Percentiles rank a stretch among this genome's conserved stretches.
phyloP scores from a whole-genome alignment of 345 rosid genomes.

The Heritiera fomes region DNA sequence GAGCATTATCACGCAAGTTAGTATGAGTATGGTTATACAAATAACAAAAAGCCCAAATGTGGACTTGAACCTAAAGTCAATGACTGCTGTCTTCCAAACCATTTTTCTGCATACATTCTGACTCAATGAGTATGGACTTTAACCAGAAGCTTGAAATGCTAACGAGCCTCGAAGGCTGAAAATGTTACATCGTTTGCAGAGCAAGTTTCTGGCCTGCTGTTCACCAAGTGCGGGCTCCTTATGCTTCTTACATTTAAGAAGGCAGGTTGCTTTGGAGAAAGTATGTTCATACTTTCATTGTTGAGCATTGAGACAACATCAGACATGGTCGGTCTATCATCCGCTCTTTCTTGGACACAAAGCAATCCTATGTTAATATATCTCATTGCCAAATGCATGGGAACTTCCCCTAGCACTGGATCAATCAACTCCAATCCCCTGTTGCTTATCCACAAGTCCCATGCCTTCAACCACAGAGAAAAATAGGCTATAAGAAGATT shows the following conservation, averaged over 20 bases:
- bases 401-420: neutral
- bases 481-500: neutral
- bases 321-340: constrained; percentile 33
- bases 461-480: constrained; percentile 31
- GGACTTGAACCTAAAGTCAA: neutral
- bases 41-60: no score
- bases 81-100: neutral
- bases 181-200: constrained; percentile 13
- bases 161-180: constrained; percentile 1
- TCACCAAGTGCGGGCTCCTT: neutral
- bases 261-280: no score
- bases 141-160: neutral
- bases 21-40: no score
- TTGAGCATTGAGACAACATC: neutral
- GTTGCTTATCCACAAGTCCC: constrained; percentile 33
- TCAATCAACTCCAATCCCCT: constrained; percentile 24
- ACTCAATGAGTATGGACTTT: neutral
- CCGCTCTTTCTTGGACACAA: constrained; percentile 35
- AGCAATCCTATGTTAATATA: constrained; percentile 32
- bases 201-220: neutral
- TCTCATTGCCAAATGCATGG: constrained; percentile 1
- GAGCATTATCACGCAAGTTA: no score
- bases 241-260: no score
- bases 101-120: neutral
- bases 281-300: constrained; percentile 20